phyloP scores from a whole-genome alignment of 129 eudicot species.

The Pulicaria dysenterica region DNA sequence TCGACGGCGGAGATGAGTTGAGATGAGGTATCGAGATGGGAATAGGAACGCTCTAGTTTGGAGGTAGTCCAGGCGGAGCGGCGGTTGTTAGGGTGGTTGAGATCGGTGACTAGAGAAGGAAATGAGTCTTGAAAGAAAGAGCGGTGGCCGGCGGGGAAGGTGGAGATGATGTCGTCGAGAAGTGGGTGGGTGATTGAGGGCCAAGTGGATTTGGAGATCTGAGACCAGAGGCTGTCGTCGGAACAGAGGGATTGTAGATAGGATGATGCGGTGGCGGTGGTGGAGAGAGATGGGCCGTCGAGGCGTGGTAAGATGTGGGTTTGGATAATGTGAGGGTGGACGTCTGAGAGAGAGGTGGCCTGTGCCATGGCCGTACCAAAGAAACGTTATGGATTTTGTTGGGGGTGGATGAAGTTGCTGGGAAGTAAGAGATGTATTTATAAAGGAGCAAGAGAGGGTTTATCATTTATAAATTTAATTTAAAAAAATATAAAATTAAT shows the following conservation, averaged over 20 bases:
- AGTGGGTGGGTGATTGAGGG: constrained; percentile 28
- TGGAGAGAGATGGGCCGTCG: constrained; percentile 30
- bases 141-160: constrained; percentile 37
- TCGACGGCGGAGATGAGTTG: constrained; percentile 50
- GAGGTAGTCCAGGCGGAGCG: neutral
- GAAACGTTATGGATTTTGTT: neutral
- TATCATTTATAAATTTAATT: too few relatives aligned
- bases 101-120: constrained; percentile 16
- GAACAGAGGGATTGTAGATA: constrained; percentile 15
- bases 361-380: neutral
- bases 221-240: constrained; percentile 25
- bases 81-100: constrained; percentile 2
- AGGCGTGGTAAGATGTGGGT: constrained; percentile 30
- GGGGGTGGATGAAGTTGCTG: neutral
- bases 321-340: constrained; percentile 28
- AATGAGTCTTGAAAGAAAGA: constrained; percentile 36
- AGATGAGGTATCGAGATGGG: neutral
- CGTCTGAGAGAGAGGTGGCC: constrained; percentile 7
- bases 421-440: neutral
- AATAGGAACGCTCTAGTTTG: neutral
- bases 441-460: too few relatives aligned
- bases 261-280: constrained; percentile 27
- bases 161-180: constrained; percentile 11
- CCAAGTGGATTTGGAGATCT: constrained; percentile 14
- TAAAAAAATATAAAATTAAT: too few relatives aligned